These are phyloP conservation scores for Amphibolis antarctica DNA, from an alignment of 106 monocot genomes.

Conservation along the genomic window DNA sequence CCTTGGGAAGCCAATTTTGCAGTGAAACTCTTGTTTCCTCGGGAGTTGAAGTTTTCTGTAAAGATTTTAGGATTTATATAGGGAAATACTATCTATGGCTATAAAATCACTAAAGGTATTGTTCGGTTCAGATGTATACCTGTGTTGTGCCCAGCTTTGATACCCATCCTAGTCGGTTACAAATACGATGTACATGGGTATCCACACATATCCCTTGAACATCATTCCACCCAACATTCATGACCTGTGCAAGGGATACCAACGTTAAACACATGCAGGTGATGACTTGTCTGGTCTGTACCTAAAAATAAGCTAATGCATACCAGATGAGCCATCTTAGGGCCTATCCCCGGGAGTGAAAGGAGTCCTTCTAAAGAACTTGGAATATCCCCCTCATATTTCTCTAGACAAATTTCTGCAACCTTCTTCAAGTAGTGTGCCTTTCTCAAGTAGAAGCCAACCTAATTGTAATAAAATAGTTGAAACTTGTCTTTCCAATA, in stretches of 20 bases:
- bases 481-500: too few species aligned
- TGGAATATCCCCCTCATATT: conserved; percentile 87
- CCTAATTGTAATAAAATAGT: conserved; percentile 31
- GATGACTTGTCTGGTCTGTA: background rate
- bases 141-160: conserved; percentile 45
- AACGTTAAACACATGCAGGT: background rate
- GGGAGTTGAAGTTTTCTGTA: conserved; percentile 69
- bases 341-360: conserved; percentile 77
- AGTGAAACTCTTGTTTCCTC: conserved; percentile 86
- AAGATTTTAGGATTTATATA: background rate
- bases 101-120: too few species aligned
- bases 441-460: conserved; percentile 94
- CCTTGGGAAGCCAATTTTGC: conserved; percentile 89
- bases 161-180: conserved; percentile 95
- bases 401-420: conserved; percentile 70
- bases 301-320: background rate
- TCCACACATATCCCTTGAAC: conserved; percentile 99
- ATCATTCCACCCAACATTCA: conserved; percentile 86
- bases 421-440: conserved; percentile 79
- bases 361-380: conserved; percentile 62
- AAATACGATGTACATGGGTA: conserved; percentile 97
- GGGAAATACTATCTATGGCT: background rate
- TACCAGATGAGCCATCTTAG: conserved; percentile 99
- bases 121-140: conserved; percentile 23
- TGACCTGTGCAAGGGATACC: conserved; percentile 35